Evolutionary conservation across 768 basidiomycete genomes (phyloP), one percentile per base, ranked within the genome.

Genomic region (Lactarius indigo): DNA sequence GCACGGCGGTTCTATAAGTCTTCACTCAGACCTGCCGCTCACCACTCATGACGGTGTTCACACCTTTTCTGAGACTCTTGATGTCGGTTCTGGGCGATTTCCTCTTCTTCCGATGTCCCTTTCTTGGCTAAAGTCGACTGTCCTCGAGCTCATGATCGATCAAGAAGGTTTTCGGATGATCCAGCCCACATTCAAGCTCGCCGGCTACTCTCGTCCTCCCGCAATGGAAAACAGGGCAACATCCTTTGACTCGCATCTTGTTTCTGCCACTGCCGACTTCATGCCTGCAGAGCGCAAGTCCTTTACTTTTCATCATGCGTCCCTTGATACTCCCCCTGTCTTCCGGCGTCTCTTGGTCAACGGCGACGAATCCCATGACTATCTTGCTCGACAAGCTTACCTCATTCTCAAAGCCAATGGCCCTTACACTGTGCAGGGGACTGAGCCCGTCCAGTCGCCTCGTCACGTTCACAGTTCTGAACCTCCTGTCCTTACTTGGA

Each of bases 151-250:
- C 39, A 83, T 86, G 75, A 87, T 94, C 30, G 93, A 94, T 73
- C 93, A 94, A 74, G 93, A 94, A 77, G 88, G 90, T 4, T 92
- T 91, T 71, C 84, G 91, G 30, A 80, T 83, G 20, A 80, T 87
- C 7, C 79, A 79, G 30, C 85, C 89, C 23, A 74, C 77, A 9
- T 87, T 93, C 77, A 80, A 78, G 67, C 83, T 87, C 57, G 77
- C 80, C n/a, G 85, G 85, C 12, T 84, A 84, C 71, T 77, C 78
- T 71, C 61, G 72, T 76, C 68, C 73, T 74, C 50, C 59, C 9
- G 23, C 39, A 23, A 42, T 57, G 20, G 42, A 69, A 37, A 65
- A 63, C 65, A 63, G 47, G 20, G 57, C 37, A 7, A 2, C 59
- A n/a, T 55, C 70, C 15, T 70, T 76, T 9, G 74, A 69, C 23